A percentile compares a stretch with the other conserved stretches of the same genome.
These are phyloP conservation scores for Dactylellina parvicollis DNA, from an alignment of 2,329 filamentous ascomycete species.

Conservation along the genomic window DNA sequence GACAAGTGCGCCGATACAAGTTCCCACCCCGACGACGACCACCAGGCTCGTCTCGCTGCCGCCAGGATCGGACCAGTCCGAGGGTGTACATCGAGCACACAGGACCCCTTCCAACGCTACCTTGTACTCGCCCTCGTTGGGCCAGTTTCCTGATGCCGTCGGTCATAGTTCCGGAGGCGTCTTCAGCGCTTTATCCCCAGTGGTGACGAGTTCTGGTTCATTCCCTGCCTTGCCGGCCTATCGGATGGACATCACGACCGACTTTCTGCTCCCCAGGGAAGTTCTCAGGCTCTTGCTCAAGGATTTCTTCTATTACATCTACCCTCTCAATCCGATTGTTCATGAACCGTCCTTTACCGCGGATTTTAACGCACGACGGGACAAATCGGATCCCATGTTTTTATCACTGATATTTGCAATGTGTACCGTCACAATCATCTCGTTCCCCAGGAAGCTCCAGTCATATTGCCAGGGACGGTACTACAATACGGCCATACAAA, in stretches of 20 bases:
- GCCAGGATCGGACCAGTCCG: constrained; percentile 52
- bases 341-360: constrained; percentile 49
- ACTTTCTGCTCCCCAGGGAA: constrained; percentile 39
- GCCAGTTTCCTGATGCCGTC: constrained; percentile 44
- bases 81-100: constrained; percentile 51
- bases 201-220: constrained; percentile 44
- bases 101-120: constrained; percentile 50
- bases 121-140: constrained; percentile 32
- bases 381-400: constrained; percentile 51
- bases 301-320: constrained; percentile 53
- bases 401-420: constrained; percentile 53
- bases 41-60: constrained; percentile 49
- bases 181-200: constrained; percentile 45
- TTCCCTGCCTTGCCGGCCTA: constrained; percentile 49
- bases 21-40: constrained; percentile 39
- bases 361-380: constrained; percentile 37
- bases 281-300: constrained; percentile 40
- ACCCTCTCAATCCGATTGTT: constrained; percentile 49
- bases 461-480: constrained; percentile 50
- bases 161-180: constrained; percentile 30
- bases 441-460: constrained; percentile 51
- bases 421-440: constrained; percentile 52
- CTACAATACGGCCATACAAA: constrained; percentile 53
- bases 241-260: constrained; percentile 51
- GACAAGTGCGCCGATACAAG: constrained; percentile 19